Evolutionary conservation across 805 yeast genomes (phyloP).

Genomic region (Suhomyces sp.): DNA sequence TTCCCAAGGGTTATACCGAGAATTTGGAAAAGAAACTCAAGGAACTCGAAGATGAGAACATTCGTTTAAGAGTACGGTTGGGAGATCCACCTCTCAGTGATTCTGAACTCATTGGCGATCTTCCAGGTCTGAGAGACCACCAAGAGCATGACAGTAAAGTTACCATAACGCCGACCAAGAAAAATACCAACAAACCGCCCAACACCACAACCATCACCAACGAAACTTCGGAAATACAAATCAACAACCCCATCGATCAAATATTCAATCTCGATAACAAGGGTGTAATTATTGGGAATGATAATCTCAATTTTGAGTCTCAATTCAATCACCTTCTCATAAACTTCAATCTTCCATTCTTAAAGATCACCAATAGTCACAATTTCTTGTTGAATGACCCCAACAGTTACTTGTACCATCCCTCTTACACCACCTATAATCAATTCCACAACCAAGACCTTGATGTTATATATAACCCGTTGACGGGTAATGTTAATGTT

Average conservation of each 20-base stretch:
- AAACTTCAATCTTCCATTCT: slow-evolving; percentile 42
- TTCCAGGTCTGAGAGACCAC: no score
- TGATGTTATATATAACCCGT: slow-evolving; percentile 40
- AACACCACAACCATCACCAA: slow-evolving; percentile 7
- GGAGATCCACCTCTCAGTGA: no score
- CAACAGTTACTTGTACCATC: slow-evolving; percentile 41
- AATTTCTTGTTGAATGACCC: slow-evolving; percentile 43
- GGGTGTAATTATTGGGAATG: slow-evolving; percentile 46
- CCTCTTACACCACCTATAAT: slow-evolving; percentile 36
- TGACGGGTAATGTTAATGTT: slow-evolving; percentile 24
- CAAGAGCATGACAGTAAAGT: not conserved
- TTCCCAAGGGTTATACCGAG: slow-evolving; percentile 81
- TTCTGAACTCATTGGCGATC: not conserved
- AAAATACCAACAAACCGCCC: not conserved
- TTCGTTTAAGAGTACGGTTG: slow-evolving; percentile 18
- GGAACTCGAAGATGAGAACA: slow-evolving; percentile 57
- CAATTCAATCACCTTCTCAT: slow-evolving; percentile 45
- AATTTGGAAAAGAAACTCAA: slow-evolving; percentile 63
- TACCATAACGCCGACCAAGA: not conserved
- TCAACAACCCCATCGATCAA: slow-evolving; percentile 46
- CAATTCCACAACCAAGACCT: slow-evolving; percentile 37
- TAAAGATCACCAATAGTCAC: slow-evolving; percentile 45
- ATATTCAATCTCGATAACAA: slow-evolving; percentile 43
- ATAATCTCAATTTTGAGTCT: slow-evolving; percentile 44
- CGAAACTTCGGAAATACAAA: slow-evolving; percentile 19